Base-by-base conservation (phyloP, 192 early-diverging fungal species). In the Rhizophlyctis rosea region DNA sequence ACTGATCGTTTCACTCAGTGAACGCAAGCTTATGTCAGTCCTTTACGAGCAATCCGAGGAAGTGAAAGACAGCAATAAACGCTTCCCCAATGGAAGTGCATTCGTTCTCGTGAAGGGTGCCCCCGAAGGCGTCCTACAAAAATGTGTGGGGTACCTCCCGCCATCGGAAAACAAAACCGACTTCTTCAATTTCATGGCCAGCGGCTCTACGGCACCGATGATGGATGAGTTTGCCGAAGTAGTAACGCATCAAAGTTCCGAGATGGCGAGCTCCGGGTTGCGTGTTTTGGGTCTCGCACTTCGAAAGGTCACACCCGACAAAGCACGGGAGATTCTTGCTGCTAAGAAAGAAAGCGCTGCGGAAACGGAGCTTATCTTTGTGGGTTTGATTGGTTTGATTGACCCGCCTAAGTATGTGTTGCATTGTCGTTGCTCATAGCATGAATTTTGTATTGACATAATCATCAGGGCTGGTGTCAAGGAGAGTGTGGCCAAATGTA, bases 11-110 rank as follows among this genome's bases (percentile, higher is more conserved):
- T 59, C 14, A 34, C 24, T 31, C 52, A 78, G 90, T 68, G 95
- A 97, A 58, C 86, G 95, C 48, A 98, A 98, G 75, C 82, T 94
- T 30, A 98, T 98, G 95, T 91, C 88, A 74, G 86, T 89, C 11
- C 76, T 94, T 1, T 92, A 86, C 73, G 73, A 81, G 27, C 79
- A 33, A 68, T n/a, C 36, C 3, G 30, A 48, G 3, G 55, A 48
- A 31, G 34, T 25, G 3, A 50, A 35, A 5, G 7, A 7, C 39
- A 33, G 50, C 16, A 3, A 39, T 23, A 52, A 2, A 18, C 5
- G 34, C 4, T 72, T 76, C 47, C 51, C 70, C 39, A 67, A 48
- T 7, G 56, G 67, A 61, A 25, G 61, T 44, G 47, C 70, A 53
- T 79, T 92, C 56, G 82, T 92, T 3, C 65, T 96, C 3, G 85